Evolutionary conservation across 495 filamentous ascomycete genomes (phyloP).

Genomic region (Daldinia grandis): DNA sequence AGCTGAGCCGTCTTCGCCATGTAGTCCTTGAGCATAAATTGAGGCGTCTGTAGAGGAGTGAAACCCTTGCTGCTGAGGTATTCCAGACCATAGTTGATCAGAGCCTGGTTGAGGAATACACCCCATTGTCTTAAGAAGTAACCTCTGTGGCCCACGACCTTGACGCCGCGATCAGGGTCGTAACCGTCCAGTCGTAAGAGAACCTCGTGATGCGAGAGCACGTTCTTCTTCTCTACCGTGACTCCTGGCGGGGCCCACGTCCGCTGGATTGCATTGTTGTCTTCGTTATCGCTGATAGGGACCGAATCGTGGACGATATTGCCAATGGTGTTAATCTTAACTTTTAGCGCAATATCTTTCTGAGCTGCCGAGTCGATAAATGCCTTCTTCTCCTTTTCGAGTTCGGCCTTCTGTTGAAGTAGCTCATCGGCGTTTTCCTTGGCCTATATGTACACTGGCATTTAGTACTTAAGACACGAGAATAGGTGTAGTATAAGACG

Average conservation of each 20-base stretch:
- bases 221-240: conserved; percentile 69
- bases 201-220: conserved; percentile 94
- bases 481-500: background rate
- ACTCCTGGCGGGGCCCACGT: conserved; percentile 82
- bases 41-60: conserved; percentile 88
- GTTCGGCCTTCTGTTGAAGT: conserved; percentile 73
- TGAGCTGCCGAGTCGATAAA: conserved; percentile 74
- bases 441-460: conserved; percentile 57
- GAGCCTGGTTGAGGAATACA: conserved; percentile 89
- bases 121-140: conserved; percentile 92
- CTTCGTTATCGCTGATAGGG: conserved; percentile 90
- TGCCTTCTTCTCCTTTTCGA: conserved; percentile 82
- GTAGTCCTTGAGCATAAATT: conserved; percentile 93
- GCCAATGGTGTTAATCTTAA: conserved; percentile 84
- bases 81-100: conserved; percentile 93
- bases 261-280: conserved; percentile 79
- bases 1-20: conserved; percentile 99
- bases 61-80: conserved; percentile 82
- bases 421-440: conserved; percentile 84
- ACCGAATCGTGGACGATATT: conserved; percentile 95
- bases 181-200: conserved; percentile 87
- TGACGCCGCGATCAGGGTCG: conserved; percentile 91
- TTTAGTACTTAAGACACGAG: conserved; percentile 9
- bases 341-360: conserved; percentile 75
- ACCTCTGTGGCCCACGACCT: conserved; percentile 93